phyloP scores from a whole-genome alignment of 225 moss, liverwort and hornwort species.

The Takakia lepidozioides region DNA sequence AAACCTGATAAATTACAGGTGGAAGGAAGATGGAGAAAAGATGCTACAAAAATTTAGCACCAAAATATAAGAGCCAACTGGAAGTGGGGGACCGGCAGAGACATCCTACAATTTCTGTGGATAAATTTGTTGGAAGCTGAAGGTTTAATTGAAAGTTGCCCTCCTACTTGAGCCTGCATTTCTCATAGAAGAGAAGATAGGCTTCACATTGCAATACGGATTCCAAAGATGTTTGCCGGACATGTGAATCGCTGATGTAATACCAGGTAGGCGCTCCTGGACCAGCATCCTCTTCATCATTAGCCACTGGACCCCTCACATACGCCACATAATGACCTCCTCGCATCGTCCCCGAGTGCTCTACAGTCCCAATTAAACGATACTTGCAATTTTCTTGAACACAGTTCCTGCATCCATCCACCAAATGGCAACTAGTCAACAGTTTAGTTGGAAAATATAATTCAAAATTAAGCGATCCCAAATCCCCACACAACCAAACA shows the following conservation, averaged over 20 bases:
- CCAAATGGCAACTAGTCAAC: too few species aligned
- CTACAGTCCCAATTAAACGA: constrained; percentile 77
- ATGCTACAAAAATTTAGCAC: too few species aligned
- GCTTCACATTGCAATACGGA: constrained; percentile 84
- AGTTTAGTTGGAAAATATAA: too few species aligned
- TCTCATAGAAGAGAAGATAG: constrained; percentile 79
- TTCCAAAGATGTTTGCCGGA: constrained; percentile 65
- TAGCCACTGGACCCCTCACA: constrained; percentile 48
- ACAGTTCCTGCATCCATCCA: constrained; percentile 49
- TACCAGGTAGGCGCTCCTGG: constrained; percentile 61
- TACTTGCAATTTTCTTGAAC: constrained; percentile 37
- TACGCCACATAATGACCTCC: constrained; percentile 90
- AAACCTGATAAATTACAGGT: too few species aligned
- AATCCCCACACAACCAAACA: too few species aligned
- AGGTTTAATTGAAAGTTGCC: too few species aligned
- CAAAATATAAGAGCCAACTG: too few species aligned
- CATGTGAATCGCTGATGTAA: constrained; percentile 77
- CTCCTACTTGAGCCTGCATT: constrained; percentile 6
- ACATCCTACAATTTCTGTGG: too few species aligned
- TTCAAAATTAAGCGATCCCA: too few species aligned
- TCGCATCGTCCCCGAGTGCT: constrained; percentile 81
- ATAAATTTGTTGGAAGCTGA: too few species aligned
- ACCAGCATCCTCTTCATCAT: constrained; percentile 10
- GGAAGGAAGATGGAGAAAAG: too few species aligned
- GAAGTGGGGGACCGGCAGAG: too few species aligned